Evolutionary conservation across 179 eudicot genomes (phyloP).

Genomic region (Drosera spatulata): DNA sequence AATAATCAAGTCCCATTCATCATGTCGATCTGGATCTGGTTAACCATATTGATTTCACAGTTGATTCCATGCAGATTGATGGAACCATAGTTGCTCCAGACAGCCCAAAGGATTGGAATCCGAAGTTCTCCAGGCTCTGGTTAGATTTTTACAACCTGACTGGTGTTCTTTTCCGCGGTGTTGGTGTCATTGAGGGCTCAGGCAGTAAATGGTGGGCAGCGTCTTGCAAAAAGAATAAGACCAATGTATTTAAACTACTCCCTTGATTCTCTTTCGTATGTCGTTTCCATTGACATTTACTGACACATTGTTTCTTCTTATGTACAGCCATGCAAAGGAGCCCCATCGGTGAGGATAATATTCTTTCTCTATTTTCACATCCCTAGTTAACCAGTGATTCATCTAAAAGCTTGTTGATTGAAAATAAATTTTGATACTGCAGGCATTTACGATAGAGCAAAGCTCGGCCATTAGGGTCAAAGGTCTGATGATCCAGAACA

Average conservation of each 20-base stretch:
- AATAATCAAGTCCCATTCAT: not conserved
- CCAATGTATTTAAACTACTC: slow-evolving; percentile 41
- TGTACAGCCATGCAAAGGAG: slow-evolving; percentile 79
- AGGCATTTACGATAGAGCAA: slow-evolving; percentile 43
- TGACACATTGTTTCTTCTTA: slow-evolving; percentile 14
- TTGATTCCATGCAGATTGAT: slow-evolving; percentile 43
- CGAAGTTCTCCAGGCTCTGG: slow-evolving; percentile 51
- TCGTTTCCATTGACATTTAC: not conserved
- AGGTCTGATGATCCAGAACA: slow-evolving; percentile 41
- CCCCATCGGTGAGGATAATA: slow-evolving; percentile 64
- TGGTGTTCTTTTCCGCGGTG: slow-evolving; percentile 56
- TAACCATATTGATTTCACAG: not conserved
- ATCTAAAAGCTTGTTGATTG: too few species aligned
- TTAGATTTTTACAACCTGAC: slow-evolving; percentile 58
- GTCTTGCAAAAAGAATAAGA: slow-evolving; percentile 80
- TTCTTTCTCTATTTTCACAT: not conserved
- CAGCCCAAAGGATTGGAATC: slow-evolving; percentile 73
- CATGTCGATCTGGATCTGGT: not conserved
- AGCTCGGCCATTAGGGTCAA: slow-evolving; percentile 32
- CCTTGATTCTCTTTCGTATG: not conserved
- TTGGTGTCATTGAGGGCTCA: slow-evolving; percentile 82
- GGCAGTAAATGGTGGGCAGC: slow-evolving; percentile 99
- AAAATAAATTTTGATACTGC: too few species aligned
- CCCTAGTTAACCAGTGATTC: too few species aligned
- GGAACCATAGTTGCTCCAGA: slow-evolving; percentile 82